These are phyloP conservation scores for Geotrichum macrosporum DNA, from an alignment of 1,139 yeast species.

Conservation along the genomic window DNA sequence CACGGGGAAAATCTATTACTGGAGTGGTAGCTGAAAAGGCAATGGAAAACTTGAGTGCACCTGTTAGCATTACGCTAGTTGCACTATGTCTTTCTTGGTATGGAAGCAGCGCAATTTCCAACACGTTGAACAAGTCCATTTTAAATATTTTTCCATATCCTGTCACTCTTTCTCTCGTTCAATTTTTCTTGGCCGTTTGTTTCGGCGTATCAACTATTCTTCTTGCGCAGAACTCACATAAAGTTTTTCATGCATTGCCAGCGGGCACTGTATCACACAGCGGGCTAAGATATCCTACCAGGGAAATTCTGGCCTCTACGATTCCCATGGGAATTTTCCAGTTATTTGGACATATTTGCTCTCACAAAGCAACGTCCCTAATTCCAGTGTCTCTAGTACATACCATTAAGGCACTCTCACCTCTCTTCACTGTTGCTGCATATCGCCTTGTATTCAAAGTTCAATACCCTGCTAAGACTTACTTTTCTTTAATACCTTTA, in stretches of 20 bases:
- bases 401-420: slow-evolving; percentile 85
- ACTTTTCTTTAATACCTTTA: slow-evolving; percentile 70
- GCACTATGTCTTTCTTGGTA: slow-evolving; percentile 72
- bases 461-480: slow-evolving; percentile 60
- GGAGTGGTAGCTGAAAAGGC: slow-evolving; percentile 28
- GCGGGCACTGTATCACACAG: slow-evolving; percentile 33
- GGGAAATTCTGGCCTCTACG: slow-evolving; percentile 57
- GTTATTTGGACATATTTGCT: slow-evolving; percentile 81
- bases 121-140: slow-evolving; percentile 74
- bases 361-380: slow-evolving; percentile 81
- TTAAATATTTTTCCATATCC: slow-evolving; percentile 69
- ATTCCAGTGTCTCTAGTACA: slow-evolving; percentile 91
- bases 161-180: slow-evolving; percentile 78
- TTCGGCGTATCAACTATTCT: slow-evolving; percentile 46
- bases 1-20: slow-evolving; percentile 15
- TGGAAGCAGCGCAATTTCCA: slow-evolving; percentile 71
- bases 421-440: slow-evolving; percentile 78
- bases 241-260: slow-evolving; percentile 30
- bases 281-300: slow-evolving; percentile 47
- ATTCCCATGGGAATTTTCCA: slow-evolving; percentile 93
- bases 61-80: slow-evolving; percentile 40
- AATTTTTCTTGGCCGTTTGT: slow-evolving; percentile 66
- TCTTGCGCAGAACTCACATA: slow-evolving; percentile 27
- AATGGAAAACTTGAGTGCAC: slow-evolving; percentile 38
- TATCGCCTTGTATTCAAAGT: slow-evolving; percentile 59